Percentiles rank a stretch among this genome's conserved stretches.
phyloP scores from a whole-genome alignment of 371 early-diverging fungal species.

The Circinella minor region DNA sequence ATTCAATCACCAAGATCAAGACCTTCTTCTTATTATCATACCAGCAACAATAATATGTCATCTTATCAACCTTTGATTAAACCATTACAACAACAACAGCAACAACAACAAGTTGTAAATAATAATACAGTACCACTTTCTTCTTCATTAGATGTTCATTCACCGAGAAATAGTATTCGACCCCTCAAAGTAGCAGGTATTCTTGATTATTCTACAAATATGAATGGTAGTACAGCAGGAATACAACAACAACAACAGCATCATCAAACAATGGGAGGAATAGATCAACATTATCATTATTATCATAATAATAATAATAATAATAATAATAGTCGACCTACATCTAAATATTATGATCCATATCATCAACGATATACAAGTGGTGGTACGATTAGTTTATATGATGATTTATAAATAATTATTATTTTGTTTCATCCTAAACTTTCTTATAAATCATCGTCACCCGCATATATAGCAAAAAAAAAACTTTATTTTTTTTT shows the following conservation, averaged over 20 bases:
- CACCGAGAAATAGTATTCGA: constrained; percentile 3
- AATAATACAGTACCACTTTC: background rate
- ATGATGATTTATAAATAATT: background rate
- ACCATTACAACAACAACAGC: constrained; percentile 1
- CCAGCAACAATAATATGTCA: background rate
- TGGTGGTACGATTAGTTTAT: background rate
- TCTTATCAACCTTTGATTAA: background rate
- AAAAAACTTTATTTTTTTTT: too few relatives aligned
- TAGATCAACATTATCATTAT: too few relatives aligned
- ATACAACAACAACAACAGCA: background rate
- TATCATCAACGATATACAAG: background rate
- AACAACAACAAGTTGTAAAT: background rate
- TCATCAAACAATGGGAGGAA: too few relatives aligned
- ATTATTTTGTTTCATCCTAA: too few relatives aligned
- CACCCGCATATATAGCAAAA: too few relatives aligned
- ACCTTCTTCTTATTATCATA: background rate
- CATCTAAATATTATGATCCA: constrained; percentile 1
- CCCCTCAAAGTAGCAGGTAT: constrained; percentile 1
- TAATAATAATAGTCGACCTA: background rate
- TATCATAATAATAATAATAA: too few relatives aligned
- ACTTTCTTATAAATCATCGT: too few relatives aligned
- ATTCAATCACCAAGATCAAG: background rate
- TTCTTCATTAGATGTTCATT: background rate
- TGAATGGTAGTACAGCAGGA: too few relatives aligned
- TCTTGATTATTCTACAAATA: background rate